A percentile compares a stretch with the other conserved stretches of the same genome.
phyloP scores from a whole-genome alignment of 2,329 filamentous ascomycete species.

The Simplicillium sp. region DNA sequence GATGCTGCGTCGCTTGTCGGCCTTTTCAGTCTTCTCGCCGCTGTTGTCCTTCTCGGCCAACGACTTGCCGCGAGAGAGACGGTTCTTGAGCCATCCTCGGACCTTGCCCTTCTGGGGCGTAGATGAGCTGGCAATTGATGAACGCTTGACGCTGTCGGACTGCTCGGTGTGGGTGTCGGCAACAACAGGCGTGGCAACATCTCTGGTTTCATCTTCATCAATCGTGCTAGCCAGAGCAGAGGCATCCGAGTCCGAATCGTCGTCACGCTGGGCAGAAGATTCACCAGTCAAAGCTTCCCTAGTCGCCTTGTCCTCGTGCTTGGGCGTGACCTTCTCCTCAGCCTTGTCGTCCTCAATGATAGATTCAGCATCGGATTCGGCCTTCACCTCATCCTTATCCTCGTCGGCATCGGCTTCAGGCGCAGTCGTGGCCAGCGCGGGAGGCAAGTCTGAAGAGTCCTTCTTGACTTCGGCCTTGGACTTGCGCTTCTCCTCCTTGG shows the following conservation, averaged over 20 bases:
- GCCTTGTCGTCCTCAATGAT: not conserved
- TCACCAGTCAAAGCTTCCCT: not conserved
- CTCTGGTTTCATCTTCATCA: too few species aligned
- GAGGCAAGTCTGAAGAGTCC: slow-evolving; percentile 1
- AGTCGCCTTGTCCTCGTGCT: not conserved
- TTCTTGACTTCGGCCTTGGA: slow-evolving; percentile 13
- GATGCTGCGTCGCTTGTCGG: slow-evolving; percentile 29
- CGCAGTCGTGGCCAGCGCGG: slow-evolving; percentile 1
- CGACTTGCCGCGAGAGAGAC: slow-evolving; percentile 35
- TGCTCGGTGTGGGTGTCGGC: not conserved
- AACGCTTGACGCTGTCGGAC: slow-evolving; percentile 2
- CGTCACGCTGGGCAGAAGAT: not conserved
- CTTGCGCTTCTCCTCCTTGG: slow-evolving; percentile 44
- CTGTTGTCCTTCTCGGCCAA: slow-evolving; percentile 22
- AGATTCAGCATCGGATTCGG: slow-evolving; percentile 3
- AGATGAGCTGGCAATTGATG: slow-evolving; percentile 14
- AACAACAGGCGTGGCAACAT: too few species aligned
- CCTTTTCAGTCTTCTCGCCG: slow-evolving; percentile 4
- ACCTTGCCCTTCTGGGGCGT: slow-evolving; percentile 27
- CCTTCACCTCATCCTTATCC: slow-evolving; percentile 12
- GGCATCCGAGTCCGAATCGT: too few species aligned
- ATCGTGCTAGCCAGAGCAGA: too few species aligned
- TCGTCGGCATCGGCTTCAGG: slow-evolving; percentile 8
- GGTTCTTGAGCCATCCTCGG: slow-evolving; percentile 47
- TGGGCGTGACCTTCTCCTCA: not conserved